A percentile compares a stretch with the other conserved stretches of the same genome.
phyloP scores from a whole-genome alignment of 257 asterid species.

The Cinchona pubescens region DNA sequence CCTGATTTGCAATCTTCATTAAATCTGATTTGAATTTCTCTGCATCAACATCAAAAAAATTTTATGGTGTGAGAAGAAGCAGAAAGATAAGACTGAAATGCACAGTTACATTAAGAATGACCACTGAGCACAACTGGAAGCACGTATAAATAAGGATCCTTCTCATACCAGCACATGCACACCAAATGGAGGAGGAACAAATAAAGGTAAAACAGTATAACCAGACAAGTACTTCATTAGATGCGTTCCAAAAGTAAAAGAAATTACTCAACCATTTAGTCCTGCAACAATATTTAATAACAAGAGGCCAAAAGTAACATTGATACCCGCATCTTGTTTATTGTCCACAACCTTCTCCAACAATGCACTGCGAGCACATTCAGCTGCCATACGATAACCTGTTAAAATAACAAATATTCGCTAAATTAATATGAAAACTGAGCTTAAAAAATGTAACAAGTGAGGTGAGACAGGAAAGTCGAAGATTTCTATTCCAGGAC shows the following conservation, averaged over 20 bases:
- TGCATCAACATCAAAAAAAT: conserved; percentile 26
- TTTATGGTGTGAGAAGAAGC: not conserved
- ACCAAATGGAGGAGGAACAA: not conserved
- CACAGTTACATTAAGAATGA: not conserved
- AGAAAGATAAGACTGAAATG: not conserved
- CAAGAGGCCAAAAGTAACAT: conserved; percentile 3
- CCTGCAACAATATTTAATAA: not conserved
- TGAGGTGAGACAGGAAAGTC: not conserved
- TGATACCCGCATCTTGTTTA: conserved; percentile 70
- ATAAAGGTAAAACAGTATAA: not conserved
- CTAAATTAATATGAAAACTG: not conserved
- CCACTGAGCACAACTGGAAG: not conserved
- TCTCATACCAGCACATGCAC: not conserved
- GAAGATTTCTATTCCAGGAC: not conserved
- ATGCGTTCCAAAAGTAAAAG: not conserved
- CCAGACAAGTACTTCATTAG: not conserved
- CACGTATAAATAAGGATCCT: not conserved
- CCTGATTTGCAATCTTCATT: conserved; percentile 85
- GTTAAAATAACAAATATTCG: not conserved
- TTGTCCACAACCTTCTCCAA: conserved; percentile 86
- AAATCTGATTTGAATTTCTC: conserved; percentile 69
- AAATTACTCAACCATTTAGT: not conserved
- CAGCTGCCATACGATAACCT: conserved; percentile 95
- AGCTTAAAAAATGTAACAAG: not conserved
- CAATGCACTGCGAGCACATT: conserved; percentile 78